Evolutionary conservation across 179 eudicot species (phyloP), one percentile per base, ranked within the genome.

Genomic region (Amaranthus tricolor): DNA sequence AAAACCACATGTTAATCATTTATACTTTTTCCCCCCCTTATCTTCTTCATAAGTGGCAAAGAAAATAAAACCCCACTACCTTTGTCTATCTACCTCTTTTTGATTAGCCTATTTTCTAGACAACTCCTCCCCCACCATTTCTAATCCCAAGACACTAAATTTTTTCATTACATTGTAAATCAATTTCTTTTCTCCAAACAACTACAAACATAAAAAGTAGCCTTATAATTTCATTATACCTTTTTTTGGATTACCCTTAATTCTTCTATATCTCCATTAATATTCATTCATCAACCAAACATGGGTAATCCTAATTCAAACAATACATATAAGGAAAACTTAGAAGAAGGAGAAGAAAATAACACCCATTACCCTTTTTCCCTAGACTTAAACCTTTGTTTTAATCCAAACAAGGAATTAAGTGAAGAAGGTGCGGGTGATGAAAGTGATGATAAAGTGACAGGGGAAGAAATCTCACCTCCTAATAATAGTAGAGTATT

Each of bases 41-140:
- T 70, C 79, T 70, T 53, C 62, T 44, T 69, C 72, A 71, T 70
- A 77, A 71, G 70, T 77, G 75, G 80, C 75, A 77, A 52, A 70
- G 63, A 54, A 53, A 56, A 49, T 47, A 51, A 0, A 54, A 44
- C 53, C 59, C 78, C 67, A 72, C 66, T 72, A 21, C 19, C 6
- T 54, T 31, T 44, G 40, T 31, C 40, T 31, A 31, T 52, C 47
- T 49, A 49, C 40, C n/a, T 50, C 52, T 17, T 65, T 48, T 5
- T 62, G 2, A 43, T 49, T 49, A 12, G 44, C 7, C 6, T 31
- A 7, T 68, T 14, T 49, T 52, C 31, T 66, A 52, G 0, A 53
- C 47, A 76, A 10, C 74, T 76, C 40, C 40, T 16, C 2, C 56
- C 56, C 72, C 54, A 66, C 54, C 54, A 66, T 31, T 31, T 31